Evolutionary conservation across 345 rosid genomes (phyloP).

Genomic region (Melaleuca alternifolia): DNA sequence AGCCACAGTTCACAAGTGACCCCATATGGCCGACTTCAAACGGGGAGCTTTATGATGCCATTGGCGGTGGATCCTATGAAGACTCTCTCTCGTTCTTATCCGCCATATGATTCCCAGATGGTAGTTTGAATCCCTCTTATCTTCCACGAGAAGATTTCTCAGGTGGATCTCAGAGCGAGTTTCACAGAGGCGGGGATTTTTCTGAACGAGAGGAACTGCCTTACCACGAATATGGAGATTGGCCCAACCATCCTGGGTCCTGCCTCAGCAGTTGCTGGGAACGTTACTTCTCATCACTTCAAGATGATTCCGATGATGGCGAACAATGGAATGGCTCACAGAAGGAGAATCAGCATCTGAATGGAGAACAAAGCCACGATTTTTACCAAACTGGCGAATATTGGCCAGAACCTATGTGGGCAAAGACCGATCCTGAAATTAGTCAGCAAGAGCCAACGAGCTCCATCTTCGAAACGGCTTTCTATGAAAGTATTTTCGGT

Average conservation of each 20-base stretch:
- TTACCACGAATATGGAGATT: not conserved
- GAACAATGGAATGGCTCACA: not conserved
- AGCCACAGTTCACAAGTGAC: not conserved
- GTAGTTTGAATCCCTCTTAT: not conserved
- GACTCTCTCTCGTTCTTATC: not conserved
- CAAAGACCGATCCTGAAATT: not conserved
- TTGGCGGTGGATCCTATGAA: not conserved
- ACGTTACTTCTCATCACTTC: constrained; percentile 3
- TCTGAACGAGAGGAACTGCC: not conserved
- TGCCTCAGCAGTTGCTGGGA: not conserved
- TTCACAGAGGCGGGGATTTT: not conserved
- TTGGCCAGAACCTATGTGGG: constrained; percentile 8
- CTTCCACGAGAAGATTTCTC: not conserved
- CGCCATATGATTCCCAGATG: not conserved
- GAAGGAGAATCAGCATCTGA: not conserved
- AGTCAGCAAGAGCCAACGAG: not conserved
- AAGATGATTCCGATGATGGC: not conserved
- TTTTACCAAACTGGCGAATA: not conserved
- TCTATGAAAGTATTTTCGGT: constrained; percentile 16
- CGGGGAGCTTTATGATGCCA: not conserved
- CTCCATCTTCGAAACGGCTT: not conserved
- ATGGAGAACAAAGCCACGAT: constrained; percentile 1
- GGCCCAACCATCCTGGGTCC: not conserved
- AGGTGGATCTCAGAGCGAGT: not conserved
- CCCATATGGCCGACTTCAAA: not conserved